A percentile compares a stretch with the other conserved stretches of the same genome.
Evolutionary conservation across 148 eudicot genomes (phyloP).

Genomic region (Persicaria maculosa): DNA sequence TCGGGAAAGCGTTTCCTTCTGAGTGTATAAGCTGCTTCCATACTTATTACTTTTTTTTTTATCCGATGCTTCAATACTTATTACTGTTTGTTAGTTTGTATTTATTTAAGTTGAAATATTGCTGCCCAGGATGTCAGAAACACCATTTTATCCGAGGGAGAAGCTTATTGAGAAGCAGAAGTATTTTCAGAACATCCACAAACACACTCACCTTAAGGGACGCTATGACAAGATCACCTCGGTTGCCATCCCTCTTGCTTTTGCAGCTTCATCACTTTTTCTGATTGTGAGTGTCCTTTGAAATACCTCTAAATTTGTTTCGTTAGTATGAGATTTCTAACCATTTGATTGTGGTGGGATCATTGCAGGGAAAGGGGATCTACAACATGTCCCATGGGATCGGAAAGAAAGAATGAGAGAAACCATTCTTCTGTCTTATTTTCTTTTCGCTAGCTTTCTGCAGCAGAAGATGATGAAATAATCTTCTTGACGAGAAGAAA

Average conservation of each 20-base stretch:
- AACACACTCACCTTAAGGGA: constrained; percentile 56
- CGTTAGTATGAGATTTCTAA: background rate
- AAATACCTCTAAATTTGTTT: background rate
- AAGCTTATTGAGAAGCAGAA: constrained; percentile 58
- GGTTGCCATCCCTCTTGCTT: constrained; percentile 63
- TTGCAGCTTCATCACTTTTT: constrained; percentile 37
- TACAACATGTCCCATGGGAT: constrained; percentile 68
- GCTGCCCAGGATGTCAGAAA: constrained; percentile 50
- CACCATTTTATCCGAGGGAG: constrained; percentile 59
- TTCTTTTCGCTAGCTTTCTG: background rate
- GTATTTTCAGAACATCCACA: constrained; percentile 44
- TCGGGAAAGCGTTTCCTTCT: background rate
- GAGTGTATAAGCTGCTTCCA: no score
- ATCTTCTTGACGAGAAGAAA: constrained; percentile 10
- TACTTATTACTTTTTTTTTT: background rate
- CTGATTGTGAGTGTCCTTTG: constrained; percentile 37
- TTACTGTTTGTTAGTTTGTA: background rate
- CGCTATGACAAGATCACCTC: constrained; percentile 59
- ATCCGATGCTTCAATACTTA: background rate
- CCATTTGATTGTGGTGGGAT: background rate
- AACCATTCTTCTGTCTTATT: background rate
- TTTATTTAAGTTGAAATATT: background rate
- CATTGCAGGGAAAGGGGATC: constrained; percentile 45
- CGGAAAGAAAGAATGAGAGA: constrained; percentile 56
- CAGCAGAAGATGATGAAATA: constrained; percentile 16